Evolutionary conservation across 176 grass and related monocot species (phyloP).

Genomic region (Eleusine indica): DNA sequence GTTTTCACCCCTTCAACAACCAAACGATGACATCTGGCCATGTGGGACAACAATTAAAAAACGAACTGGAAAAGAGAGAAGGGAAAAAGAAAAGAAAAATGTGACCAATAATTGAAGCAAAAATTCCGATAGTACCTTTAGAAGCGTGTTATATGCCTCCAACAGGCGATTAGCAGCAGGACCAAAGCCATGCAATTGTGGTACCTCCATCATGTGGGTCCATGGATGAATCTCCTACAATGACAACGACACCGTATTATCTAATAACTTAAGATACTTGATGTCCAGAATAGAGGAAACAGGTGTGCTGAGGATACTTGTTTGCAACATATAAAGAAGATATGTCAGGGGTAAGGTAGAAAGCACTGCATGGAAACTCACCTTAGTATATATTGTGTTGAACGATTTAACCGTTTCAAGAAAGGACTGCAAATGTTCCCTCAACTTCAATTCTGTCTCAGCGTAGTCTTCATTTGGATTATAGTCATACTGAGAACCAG

Average conservation of each 20-base stretch:
- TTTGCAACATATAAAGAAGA: constrained; percentile 9
- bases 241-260: constrained; percentile 12
- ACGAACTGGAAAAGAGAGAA: neutral
- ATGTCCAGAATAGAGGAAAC: neutral
- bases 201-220: constrained; percentile 99
- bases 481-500: constrained; percentile 79
- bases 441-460: constrained; percentile 89
- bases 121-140: constrained; percentile 61
- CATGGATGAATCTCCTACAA: constrained; percentile 96
- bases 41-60: neutral
- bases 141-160: constrained; percentile 95
- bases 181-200: constrained; percentile 97
- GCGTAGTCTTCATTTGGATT: constrained; percentile 96
- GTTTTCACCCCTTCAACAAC: constrained; percentile 10
- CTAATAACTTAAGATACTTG: constrained; percentile 12
- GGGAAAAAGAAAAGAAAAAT: neutral
- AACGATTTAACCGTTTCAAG: constrained; percentile 94
- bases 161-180: constrained; percentile 92
- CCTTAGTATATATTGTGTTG: constrained; percentile 97
- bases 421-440: constrained; percentile 87
- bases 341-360: neutral
- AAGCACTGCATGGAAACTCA: constrained; percentile 22
- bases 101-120: neutral
- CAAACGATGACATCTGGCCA: too few species aligned
- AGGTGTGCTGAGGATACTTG: neutral